Evolutionary conservation across 2,329 filamentous ascomycete species (phyloP).

Genomic region (Penicillium thymicola): DNA sequence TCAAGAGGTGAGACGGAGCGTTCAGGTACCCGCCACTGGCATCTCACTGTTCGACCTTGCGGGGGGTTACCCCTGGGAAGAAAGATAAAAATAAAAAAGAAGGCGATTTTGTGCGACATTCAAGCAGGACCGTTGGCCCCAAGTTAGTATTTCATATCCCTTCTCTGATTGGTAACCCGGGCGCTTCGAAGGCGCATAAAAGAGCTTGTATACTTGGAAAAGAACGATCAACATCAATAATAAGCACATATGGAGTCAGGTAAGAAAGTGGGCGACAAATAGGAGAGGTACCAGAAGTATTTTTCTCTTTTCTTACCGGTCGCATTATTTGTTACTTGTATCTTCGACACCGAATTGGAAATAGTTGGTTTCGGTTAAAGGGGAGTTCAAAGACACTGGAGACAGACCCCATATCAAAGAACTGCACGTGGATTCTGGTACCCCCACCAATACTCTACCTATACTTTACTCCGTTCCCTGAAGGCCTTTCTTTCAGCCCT

Average conservation of each 20-base stretch:
- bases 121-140: neutral
- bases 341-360: neutral
- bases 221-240: neutral
- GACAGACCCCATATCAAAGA: neutral
- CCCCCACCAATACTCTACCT: neutral
- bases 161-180: neutral
- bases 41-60: neutral
- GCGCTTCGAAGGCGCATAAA: neutral
- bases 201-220: neutral
- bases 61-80: neutral
- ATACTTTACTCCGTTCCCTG: neutral
- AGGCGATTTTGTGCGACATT: neutral
- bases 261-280: neutral
- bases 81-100: neutral
- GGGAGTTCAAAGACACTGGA: neutral
- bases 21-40: neutral
- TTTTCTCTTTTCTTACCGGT: neutral
- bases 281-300: too few relatives aligned
- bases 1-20: neutral
- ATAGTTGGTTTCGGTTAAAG: neutral
- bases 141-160: too few relatives aligned
- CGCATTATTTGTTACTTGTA: neutral
- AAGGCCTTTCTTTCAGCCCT: neutral
- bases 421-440: neutral
- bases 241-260: neutral